Evolutionary conservation across 371 early-diverging fungal species (phyloP).

Genomic region (Mortierella sp.): DNA sequence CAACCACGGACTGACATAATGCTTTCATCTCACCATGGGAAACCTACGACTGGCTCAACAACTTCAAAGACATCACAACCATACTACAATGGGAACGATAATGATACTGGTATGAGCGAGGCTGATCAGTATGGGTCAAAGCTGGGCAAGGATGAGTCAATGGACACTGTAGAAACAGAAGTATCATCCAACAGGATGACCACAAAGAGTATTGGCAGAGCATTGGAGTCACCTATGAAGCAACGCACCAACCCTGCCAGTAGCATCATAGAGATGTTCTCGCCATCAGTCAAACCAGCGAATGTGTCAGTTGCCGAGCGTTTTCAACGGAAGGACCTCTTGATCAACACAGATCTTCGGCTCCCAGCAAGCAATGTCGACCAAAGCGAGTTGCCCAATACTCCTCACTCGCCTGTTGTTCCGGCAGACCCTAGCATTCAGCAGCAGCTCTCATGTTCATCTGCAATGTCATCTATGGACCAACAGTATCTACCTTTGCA

Average conservation of each 20-base stretch:
- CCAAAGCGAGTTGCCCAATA: background rate
- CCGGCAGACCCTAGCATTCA: background rate
- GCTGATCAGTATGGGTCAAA: conserved; percentile 5
- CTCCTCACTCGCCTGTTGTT: conserved; percentile 1
- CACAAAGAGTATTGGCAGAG: too few species aligned
- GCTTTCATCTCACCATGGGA: conserved; percentile 47
- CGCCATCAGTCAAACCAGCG: conserved; percentile 1
- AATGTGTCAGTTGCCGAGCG: conserved; percentile 7
- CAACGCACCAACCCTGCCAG: background rate
- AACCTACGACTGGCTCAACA: conserved; percentile 9
- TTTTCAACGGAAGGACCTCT: conserved; percentile 24
- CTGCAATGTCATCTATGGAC: conserved; percentile 4
- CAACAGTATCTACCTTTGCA: conserved; percentile 6
- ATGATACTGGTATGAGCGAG: background rate
- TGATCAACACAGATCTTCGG: conserved; percentile 14
- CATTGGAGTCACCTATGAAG: conserved; percentile 6
- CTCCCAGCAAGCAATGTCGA: background rate
- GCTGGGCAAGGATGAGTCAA: conserved; percentile 3
- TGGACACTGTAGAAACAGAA: conserved; percentile 24
- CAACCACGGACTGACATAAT: background rate
- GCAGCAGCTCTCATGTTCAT: background rate
- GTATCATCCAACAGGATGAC: too few species aligned
- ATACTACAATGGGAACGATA: conserved; percentile 7
- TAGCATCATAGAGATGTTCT: conserved; percentile 1
- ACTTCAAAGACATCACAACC: conserved; percentile 12